These are phyloP conservation scores for Discostella stelligera DNA, from an alignment of 352 stramenopile genomes.

Conservation along the genomic window DNA sequence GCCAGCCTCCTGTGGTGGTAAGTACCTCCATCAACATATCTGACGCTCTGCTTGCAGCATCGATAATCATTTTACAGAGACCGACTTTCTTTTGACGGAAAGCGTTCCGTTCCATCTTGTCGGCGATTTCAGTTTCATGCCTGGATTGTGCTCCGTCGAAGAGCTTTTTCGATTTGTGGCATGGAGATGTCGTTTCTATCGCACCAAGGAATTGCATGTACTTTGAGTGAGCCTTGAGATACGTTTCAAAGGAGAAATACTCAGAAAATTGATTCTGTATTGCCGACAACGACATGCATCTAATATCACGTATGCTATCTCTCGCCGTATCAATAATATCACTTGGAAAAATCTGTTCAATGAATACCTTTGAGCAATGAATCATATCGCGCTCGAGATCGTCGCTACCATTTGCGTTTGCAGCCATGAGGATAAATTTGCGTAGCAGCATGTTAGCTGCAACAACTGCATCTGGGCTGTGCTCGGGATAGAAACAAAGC, in stretches of 20 bases:
- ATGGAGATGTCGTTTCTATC: constrained; percentile 46
- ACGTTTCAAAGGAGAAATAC: constrained; percentile 55
- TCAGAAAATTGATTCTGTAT: constrained; percentile 54
- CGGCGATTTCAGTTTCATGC: constrained; percentile 48
- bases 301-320: constrained; percentile 24
- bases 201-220: constrained; percentile 61
- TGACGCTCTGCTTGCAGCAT: constrained; percentile 48
- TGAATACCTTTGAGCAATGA: constrained; percentile 39
- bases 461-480: constrained; percentile 66
- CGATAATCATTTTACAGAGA: constrained; percentile 53
- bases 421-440: constrained; percentile 51
- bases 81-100: constrained; percentile 50
- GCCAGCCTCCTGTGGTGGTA: constrained; percentile 65
- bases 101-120: constrained; percentile 51
- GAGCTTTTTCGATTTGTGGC: constrained; percentile 18
- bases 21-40: constrained; percentile 60
- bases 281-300: constrained; percentile 9
- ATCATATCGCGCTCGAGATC: constrained; percentile 19
- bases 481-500: constrained; percentile 62
- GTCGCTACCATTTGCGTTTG: constrained; percentile 3
- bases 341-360: constrained; percentile 44
- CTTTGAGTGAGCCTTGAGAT: constrained; percentile 59
- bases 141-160: constrained; percentile 11
- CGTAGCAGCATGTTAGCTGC: constrained; percentile 72
- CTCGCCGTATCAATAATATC: constrained; percentile 40